Conservation (phyloP, 192 early-diverging fungal species). For the Gaertneriomyces sp. region DNA sequence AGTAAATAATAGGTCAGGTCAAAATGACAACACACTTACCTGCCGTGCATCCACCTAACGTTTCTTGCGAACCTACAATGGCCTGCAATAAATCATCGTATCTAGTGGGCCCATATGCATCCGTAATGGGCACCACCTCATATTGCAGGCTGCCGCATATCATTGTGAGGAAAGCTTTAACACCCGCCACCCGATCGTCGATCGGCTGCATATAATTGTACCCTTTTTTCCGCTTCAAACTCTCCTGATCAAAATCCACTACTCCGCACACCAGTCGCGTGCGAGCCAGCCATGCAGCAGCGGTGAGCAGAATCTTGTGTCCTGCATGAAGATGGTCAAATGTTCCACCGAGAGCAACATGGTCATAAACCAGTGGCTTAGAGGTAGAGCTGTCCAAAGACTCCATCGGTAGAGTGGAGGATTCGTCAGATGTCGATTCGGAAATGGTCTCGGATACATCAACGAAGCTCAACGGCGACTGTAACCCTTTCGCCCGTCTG, state of each 20-base stretch:
- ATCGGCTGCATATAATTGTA: conserved; percentile 66
- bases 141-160: conserved; percentile 48
- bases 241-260: conserved; percentile 57
- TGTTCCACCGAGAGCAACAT: conserved; percentile 83
- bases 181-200: conserved; percentile 54
- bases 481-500: conserved; percentile 13
- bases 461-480: conserved; percentile 1
- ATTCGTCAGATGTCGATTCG: too few species aligned
- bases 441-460: too few species aligned
- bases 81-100: conserved; percentile 69
- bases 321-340: conserved; percentile 96
- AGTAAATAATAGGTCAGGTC: neutral
- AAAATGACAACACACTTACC: conserved; percentile 44
- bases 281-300: conserved; percentile 66
- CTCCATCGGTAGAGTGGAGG: neutral
- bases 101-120: conserved; percentile 84
- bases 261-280: conserved; percentile 68
- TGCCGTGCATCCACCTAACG: conserved; percentile 63
- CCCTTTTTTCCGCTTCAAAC: conserved; percentile 71
- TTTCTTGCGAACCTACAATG: conserved; percentile 82
- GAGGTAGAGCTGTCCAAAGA: neutral
- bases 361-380: conserved; percentile 31
- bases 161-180: conserved; percentile 55
- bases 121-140: conserved; percentile 66
- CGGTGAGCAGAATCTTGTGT: conserved; percentile 89